Percentiles rank a stretch among this genome's conserved stretches.
Conservation (phyloP, 257 asterid species). For the Echites panduratus region DNA sequence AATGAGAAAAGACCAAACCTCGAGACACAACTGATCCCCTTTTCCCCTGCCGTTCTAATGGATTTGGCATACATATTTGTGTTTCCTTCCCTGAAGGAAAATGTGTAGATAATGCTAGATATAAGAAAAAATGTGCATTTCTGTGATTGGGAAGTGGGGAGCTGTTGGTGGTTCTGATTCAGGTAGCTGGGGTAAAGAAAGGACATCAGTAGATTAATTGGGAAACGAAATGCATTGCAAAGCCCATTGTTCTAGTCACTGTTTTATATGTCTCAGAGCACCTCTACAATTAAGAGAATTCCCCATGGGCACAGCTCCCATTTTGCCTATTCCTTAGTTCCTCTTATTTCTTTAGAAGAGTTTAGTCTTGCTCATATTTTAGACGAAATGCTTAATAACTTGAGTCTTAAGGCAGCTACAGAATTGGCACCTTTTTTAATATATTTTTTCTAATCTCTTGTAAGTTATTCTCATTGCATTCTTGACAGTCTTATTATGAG, state of each 20-base stretch:
- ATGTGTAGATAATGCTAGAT: background rate
- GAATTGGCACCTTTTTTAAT: background rate
- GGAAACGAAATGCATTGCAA: background rate
- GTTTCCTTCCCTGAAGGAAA: background rate
- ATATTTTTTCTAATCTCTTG: background rate
- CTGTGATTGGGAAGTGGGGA: background rate
- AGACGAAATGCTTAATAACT: too few relatives aligned
- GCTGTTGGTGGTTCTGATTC: background rate
- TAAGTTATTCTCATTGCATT: too few relatives aligned
- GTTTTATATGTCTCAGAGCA: background rate
- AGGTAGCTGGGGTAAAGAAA: background rate
- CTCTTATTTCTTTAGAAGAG: background rate
- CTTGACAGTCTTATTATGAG: background rate
- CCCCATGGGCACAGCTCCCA: too few relatives aligned
- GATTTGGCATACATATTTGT: background rate
- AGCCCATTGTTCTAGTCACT: background rate
- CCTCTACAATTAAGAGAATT: background rate
- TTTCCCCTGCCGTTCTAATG: background rate
- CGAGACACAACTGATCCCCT: background rate
- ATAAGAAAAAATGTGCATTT: background rate
- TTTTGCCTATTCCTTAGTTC: too few relatives aligned
- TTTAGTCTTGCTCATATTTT: background rate
- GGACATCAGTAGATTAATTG: background rate
- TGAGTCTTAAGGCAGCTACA: background rate
- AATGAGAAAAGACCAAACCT: background rate